Evolutionary conservation across 106 monocot species (phyloP).

Genomic region (Dactylorhiza incarnata): DNA sequence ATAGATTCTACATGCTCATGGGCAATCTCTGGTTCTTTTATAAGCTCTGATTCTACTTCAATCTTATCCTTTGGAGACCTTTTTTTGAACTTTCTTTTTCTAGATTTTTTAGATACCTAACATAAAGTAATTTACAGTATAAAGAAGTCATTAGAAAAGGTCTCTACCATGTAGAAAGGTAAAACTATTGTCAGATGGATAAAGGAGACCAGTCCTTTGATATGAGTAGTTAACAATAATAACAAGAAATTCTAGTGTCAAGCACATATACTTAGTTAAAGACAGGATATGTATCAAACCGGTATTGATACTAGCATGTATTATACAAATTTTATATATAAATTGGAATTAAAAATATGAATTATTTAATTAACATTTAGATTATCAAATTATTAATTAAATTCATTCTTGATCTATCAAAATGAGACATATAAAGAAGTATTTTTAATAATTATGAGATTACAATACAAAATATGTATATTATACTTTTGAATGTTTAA

Average conservation of each 20-base stretch:
- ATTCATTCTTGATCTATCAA: too few relatives aligned
- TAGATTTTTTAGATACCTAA: slow-evolving; percentile 78
- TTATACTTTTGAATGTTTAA: too few relatives aligned
- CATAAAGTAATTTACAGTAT: not conserved
- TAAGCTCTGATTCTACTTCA: slow-evolving; percentile 21
- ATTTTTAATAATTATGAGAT: too few relatives aligned
- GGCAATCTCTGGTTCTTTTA: slow-evolving; percentile 13
- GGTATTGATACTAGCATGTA: too few relatives aligned
- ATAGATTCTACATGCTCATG: slow-evolving; percentile 16
- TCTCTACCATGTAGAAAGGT: not conserved
- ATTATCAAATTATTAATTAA: too few relatives aligned
- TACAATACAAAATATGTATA: too few relatives aligned
- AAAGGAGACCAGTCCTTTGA: not conserved
- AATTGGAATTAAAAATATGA: too few relatives aligned
- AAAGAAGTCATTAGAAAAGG: not conserved
- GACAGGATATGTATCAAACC: not conserved
- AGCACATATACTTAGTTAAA: not conserved
- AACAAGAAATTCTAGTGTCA: not conserved
- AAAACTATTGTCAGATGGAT: not conserved
- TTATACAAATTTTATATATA: too few relatives aligned
- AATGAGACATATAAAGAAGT: too few relatives aligned
- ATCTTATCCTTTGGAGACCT: slow-evolving; percentile 23
- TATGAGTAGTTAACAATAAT: not conserved
- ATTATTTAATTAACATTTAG: too few relatives aligned
- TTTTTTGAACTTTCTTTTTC: slow-evolving; percentile 52